These are phyloP conservation scores for Candida golubevii DNA, from an alignment of 805 yeast species.

Conservation along the genomic window DNA sequence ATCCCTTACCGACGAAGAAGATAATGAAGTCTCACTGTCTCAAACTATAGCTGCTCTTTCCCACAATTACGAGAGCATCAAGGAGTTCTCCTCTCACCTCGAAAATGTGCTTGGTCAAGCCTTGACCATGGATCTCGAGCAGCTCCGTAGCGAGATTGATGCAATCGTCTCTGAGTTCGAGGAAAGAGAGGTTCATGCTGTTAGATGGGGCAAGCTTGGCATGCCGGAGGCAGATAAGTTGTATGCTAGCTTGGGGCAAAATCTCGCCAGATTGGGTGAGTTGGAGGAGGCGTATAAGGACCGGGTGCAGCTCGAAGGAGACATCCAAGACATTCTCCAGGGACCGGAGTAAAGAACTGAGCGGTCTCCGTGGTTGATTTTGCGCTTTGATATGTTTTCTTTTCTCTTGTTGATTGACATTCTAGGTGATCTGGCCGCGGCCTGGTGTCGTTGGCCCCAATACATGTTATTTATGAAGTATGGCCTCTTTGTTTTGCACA, in stretches of 20 bases:
- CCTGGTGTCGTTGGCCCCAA: too few relatives aligned
- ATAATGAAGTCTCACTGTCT: background rate
- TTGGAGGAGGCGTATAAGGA: background rate
- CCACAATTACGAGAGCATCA: background rate
- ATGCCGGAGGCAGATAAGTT: background rate
- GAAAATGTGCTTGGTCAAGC: background rate
- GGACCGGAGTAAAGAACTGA: too few relatives aligned
- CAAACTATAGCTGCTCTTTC: background rate
- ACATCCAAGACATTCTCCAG: background rate
- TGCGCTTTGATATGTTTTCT: too few relatives aligned
- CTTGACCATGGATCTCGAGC: background rate
- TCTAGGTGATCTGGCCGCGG: too few relatives aligned
- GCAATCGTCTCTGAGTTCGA: background rate
- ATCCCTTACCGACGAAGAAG: background rate
- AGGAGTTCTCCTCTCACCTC: background rate
- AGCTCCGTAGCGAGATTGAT: background rate
- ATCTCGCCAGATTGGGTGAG: background rate
- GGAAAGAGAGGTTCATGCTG: background rate
- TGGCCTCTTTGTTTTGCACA: too few relatives aligned
- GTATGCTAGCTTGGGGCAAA: background rate
- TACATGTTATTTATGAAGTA: too few relatives aligned
- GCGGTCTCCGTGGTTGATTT: too few relatives aligned
- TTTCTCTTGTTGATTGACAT: too few relatives aligned
- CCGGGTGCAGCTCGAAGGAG: background rate
- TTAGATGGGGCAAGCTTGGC: slow-evolving; percentile 3